Evolutionary conservation across 2,329 filamentous ascomycete species (phyloP), one percentile per base, ranked within the genome.

Genomic region (Pyrenochaeta sp.): DNA sequence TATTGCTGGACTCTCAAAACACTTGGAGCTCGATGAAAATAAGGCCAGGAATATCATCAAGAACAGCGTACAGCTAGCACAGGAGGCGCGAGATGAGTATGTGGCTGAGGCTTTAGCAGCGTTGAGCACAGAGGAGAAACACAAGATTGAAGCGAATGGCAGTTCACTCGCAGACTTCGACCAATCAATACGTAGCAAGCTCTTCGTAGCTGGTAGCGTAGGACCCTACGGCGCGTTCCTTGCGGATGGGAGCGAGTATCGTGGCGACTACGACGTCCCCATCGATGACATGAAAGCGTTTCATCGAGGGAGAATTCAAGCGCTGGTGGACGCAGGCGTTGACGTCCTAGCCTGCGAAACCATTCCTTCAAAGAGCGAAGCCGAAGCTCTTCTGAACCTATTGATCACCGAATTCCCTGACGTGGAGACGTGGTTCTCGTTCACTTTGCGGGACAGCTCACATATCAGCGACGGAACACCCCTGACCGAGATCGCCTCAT

Each of bases 171-270:
- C 37, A 8, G 28, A 43, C 19, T 5, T 54, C 22, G 39, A 52
- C 22, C 51, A 44, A 24, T n/a, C 10, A 10, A 50, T 50, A 5
- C 51, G 51, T 12, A 49, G 49, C 12, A 50, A 58, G 13, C 39
- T 75, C 2, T 70, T 80, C 5, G 66, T 83, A 8, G 81, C 81
- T 4, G 81, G 81, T 4, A 80, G 76, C 52, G 78, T 83, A 5
- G 81, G 81, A 0, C 81, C 81, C 1, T 83, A 82, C 54, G 81
- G 81, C 12, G 81, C 81, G 6, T 83, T 76, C 53, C 72, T 83
- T 2, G 74, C 81, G 1, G 73, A 83, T 54, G 81, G 81, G 5
- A 76, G 74, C 12, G 81, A 83, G 61, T 83, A 83, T 55, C 68
- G 72, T 1, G 81, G 81, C 24, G 76, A 77, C 52, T 83, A 83